These are phyloP conservation scores for Oryza rufipogon DNA, from an alignment of 176 grass and related monocot species.

Conservation along the genomic window DNA sequence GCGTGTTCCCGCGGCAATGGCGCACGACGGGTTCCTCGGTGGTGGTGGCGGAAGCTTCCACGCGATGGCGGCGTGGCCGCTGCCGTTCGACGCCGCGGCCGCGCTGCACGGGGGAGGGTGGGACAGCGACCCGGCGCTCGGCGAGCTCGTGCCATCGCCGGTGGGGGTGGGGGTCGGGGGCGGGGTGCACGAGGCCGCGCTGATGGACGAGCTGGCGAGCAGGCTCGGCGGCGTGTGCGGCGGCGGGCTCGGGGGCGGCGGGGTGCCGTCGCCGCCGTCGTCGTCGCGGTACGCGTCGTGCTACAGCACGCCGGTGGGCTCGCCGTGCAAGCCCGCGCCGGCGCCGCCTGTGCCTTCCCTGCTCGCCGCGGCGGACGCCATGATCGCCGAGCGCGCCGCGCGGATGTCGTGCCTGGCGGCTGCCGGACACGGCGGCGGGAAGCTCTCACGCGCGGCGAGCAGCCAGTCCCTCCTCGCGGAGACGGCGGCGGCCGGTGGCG, in stretches of 20 bases:
- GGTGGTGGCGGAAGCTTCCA: constrained; percentile 19
- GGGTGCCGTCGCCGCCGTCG: constrained; percentile 22
- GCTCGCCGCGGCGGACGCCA: constrained; percentile 29
- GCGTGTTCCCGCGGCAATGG: not conserved
- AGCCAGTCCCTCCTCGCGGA: constrained; percentile 56
- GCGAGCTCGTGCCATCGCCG: constrained; percentile 63
- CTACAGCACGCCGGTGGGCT: constrained; percentile 57
- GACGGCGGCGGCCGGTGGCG: not conserved
- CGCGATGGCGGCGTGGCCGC: not conserved
- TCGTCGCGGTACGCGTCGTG: constrained; percentile 46
- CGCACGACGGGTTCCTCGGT: constrained; percentile 28
- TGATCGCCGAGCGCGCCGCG: constrained; percentile 10
- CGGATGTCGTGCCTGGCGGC: constrained; percentile 30
- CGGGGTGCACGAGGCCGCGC: not conserved
- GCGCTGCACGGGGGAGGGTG: not conserved
- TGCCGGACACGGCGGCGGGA: not conserved
- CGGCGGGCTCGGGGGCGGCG: constrained; percentile 25
- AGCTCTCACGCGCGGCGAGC: constrained; percentile 52
- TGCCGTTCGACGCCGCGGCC: not conserved
- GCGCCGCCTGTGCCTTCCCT: not conserved
- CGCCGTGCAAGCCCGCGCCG: constrained; percentile 41
- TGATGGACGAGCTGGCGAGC: constrained; percentile 60
- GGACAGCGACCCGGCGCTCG: constrained; percentile 44
- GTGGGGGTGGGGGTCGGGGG: not conserved
- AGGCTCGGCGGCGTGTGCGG: constrained; percentile 58